Evolutionary conservation across 2,329 filamentous ascomycete species (phyloP).

Genomic region (Phyllosticta citriasiana): DNA sequence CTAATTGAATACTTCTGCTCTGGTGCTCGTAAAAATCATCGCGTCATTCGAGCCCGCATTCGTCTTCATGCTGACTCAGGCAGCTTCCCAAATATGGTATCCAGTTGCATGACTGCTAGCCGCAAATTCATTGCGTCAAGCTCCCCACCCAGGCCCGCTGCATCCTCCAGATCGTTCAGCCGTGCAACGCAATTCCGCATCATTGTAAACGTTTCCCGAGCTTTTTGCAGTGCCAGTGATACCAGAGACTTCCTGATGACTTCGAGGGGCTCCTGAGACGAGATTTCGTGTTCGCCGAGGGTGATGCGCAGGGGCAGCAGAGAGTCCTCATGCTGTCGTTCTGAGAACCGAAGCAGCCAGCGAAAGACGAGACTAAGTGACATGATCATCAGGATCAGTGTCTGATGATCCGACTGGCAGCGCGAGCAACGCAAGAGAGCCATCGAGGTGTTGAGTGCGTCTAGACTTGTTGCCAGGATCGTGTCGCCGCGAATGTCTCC

Average conservation of each 20-base stretch:
- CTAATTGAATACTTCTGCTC: not conserved
- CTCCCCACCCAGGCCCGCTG: not conserved
- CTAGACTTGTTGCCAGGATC: not conserved
- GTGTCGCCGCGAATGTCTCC: not conserved
- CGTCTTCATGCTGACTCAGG: not conserved
- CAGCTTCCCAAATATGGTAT: not conserved
- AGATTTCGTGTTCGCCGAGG: not conserved
- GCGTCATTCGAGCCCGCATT: not conserved
- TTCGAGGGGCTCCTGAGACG: not conserved
- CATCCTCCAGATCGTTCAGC: not conserved
- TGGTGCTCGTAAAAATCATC: not conserved
- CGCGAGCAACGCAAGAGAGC: not conserved
- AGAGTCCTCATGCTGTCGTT: not conserved
- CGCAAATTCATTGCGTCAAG: not conserved
- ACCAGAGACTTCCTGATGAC: not conserved
- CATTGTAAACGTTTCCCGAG: not conserved
- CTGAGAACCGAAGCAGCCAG: not conserved
- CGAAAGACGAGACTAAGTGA: not conserved
- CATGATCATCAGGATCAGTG: not conserved
- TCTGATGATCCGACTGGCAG: not conserved
- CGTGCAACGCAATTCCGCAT: not conserved
- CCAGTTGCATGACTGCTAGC: not conserved
- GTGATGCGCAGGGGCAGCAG: not conserved
- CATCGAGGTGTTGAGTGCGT: not conserved
- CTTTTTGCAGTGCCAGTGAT: not conserved